A percentile compares a stretch with the other conserved stretches of the same genome.
Evolutionary conservation across 176 grass and related monocot species (phyloP).

Genomic region (Triticum dicoccoides): DNA sequence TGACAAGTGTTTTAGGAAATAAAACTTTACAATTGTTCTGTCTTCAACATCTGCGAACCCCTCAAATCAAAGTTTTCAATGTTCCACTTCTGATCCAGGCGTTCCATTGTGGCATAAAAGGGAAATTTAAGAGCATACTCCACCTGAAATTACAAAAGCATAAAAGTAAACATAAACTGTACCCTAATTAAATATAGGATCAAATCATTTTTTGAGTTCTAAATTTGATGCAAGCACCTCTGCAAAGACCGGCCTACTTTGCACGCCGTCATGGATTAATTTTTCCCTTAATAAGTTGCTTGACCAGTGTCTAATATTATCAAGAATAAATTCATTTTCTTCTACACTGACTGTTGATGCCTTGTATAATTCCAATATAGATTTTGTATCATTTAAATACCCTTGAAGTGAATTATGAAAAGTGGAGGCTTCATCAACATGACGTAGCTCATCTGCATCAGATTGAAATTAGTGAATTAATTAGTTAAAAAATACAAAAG

Average conservation of each 20-base stretch:
- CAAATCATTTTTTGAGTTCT: background rate
- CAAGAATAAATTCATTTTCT: background rate
- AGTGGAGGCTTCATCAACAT: background rate
- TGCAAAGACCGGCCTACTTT: background rate
- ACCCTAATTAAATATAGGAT: background rate
- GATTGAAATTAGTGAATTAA: too few relatives aligned
- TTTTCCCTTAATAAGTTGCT: background rate
- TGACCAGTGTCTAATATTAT: background rate
- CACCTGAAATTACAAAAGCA: slow-evolving; percentile 23
- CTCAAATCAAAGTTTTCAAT: slow-evolving; percentile 49
- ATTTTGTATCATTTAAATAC: background rate
- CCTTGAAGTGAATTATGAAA: background rate
- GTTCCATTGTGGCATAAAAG: slow-evolving; percentile 55
- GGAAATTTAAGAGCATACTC: slow-evolving; percentile 56
- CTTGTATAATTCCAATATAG: background rate
- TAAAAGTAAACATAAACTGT: background rate
- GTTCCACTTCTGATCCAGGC: slow-evolving; percentile 55
- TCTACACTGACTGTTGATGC: background rate
- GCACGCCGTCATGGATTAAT: background rate
- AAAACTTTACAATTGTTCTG: slow-evolving; percentile 23
- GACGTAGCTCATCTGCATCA: background rate
- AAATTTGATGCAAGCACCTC: background rate
- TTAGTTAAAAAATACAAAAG: too few relatives aligned
- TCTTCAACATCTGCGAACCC: slow-evolving; percentile 31
- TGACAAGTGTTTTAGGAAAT: background rate